A percentile compares a stretch with the other conserved stretches of the same genome.
Evolutionary conservation across 2,329 filamentous ascomycete genomes (phyloP).

Genomic region (Fusarium austroafricanum): DNA sequence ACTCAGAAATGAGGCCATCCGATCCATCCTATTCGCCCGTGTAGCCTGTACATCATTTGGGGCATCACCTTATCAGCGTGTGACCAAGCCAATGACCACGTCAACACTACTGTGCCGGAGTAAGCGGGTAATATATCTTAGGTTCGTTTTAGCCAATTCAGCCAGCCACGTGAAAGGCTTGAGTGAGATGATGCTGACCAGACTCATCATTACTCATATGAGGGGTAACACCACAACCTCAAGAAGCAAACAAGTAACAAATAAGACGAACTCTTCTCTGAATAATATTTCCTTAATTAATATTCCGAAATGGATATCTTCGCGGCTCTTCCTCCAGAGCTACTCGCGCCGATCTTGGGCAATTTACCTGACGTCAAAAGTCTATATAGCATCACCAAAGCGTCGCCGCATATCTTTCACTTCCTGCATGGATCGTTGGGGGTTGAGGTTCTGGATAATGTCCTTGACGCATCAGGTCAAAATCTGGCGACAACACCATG

Average conservation of each 20-base stretch:
- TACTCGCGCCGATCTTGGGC: constrained; percentile 13
- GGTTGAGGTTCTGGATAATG: constrained; percentile 5
- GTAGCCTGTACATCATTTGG: no score
- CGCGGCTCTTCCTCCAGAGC: constrained; percentile 14
- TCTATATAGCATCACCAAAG: constrained; percentile 3
- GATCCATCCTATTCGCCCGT: no score
- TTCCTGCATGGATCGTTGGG: constrained; percentile 20
- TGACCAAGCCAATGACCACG: not conserved
- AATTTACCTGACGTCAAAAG: constrained; percentile 12
- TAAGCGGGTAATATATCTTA: not conserved
- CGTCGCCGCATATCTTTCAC: constrained; percentile 16
- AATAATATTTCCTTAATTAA: not conserved
- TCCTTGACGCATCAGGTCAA: constrained; percentile 18
- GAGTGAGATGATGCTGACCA: constrained; percentile 10
- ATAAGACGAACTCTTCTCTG: not conserved
- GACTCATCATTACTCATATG: not conserved
- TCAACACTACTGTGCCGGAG: not conserved
- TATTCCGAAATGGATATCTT: constrained; percentile 23
- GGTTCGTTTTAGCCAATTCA: not conserved
- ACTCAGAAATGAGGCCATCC: no score
- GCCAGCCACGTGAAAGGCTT: constrained; percentile 16
- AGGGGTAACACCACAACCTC: constrained; percentile 7
- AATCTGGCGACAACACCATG: constrained; percentile 12
- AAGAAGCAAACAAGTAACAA: not conserved
- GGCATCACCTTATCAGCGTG: not conserved